phyloP scores from a whole-genome alignment of 345 rosid genomes.

The Pistacia integerrima region DNA sequence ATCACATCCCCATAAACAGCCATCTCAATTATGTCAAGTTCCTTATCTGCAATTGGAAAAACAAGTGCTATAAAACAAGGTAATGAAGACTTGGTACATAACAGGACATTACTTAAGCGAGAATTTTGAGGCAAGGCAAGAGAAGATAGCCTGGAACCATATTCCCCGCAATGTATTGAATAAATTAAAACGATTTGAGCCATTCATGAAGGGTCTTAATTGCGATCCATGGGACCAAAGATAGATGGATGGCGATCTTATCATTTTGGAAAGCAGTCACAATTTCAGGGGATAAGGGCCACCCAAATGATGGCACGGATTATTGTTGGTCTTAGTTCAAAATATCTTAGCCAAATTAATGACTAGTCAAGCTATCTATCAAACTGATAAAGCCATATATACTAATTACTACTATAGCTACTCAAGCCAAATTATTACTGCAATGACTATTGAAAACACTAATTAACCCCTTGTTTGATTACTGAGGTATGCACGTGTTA shows the following conservation, averaged over 20 bases:
- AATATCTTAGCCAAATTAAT: neutral
- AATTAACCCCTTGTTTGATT: neutral
- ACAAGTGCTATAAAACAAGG: neutral
- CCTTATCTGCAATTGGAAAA: conserved; percentile 61
- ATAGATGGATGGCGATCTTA: neutral
- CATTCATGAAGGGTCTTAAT: neutral
- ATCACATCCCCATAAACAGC: conserved; percentile 92
- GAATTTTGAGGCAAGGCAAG: neutral
- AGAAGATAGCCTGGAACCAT: neutral
- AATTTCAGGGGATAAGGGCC: neutral
- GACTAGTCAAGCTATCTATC: neutral
- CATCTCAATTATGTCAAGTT: conserved; percentile 94
- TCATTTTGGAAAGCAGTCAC: neutral
- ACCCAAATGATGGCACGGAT: neutral
- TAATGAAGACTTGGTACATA: too few relatives aligned
- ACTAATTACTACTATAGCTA: neutral
- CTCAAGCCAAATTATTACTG: neutral
- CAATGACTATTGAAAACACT: neutral
- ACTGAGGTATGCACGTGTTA: neutral
- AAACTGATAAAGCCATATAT: neutral
- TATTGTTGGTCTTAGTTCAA: neutral
- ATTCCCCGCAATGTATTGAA: neutral
- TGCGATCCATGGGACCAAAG: neutral
- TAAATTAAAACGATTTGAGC: conserved; percentile 2
- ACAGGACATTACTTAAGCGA: neutral